Percentiles rank a stretch among this genome's conserved stretches.
phyloP scores from a whole-genome alignment of 139 green algal genomes.

The Edaphochlamys debaryana region DNA sequence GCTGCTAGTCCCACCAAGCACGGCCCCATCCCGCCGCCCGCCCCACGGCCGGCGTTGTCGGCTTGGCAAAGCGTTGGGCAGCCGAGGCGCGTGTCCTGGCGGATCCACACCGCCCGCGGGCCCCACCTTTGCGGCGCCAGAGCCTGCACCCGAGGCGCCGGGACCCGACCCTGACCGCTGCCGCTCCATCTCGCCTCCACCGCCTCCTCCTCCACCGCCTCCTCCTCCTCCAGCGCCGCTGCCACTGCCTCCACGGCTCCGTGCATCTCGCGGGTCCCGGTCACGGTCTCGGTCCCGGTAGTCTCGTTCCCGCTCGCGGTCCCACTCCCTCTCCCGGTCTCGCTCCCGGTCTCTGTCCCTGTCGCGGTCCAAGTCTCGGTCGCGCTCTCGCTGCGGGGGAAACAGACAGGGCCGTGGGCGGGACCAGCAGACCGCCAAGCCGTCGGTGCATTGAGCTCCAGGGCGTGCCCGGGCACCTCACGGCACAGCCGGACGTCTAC shows the following conservation, averaged over 20 bases:
- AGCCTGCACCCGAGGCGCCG: slow-evolving; percentile 14
- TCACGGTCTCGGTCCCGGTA: background rate
- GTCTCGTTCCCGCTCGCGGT: background rate
- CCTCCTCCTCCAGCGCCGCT: background rate
- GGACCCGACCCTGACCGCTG: slow-evolving; percentile 10
- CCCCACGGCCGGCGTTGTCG: too few species aligned
- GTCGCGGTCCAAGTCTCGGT: background rate
- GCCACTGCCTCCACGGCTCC: background rate
- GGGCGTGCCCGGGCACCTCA: too few species aligned
- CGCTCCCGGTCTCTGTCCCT: slow-evolving; percentile 20
- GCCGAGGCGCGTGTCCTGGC: too few species aligned
- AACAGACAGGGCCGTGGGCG: too few species aligned
- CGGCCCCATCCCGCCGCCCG: too few species aligned
- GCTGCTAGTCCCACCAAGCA: too few species aligned
- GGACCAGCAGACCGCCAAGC: too few species aligned
- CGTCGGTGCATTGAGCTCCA: too few species aligned
- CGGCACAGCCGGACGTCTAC: too few species aligned
- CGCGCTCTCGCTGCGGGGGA: too few species aligned
- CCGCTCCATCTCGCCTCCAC: background rate
- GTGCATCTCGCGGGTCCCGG: background rate
- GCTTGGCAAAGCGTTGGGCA: too few species aligned
- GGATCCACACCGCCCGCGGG: too few species aligned
- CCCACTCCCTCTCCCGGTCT: slow-evolving; percentile 9
- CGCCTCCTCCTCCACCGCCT: background rate
- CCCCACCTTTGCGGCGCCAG: slow-evolving; percentile 10